Evolutionary conservation across 257 asterid genomes (phyloP).

Genomic region (Vinca minor): DNA sequence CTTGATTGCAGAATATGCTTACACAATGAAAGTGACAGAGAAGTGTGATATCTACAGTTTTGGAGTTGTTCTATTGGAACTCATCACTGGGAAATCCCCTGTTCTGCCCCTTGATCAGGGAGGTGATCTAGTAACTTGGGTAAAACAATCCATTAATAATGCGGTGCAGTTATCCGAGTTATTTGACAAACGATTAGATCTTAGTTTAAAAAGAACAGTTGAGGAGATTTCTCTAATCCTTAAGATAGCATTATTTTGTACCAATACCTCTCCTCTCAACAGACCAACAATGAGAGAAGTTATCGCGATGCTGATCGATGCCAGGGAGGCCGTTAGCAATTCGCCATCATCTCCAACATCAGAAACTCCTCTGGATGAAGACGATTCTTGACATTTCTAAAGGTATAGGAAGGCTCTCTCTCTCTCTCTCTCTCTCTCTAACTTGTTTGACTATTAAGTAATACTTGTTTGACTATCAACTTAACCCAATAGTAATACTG

Average conservation of each 20-base stretch:
- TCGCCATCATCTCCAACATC: slow-evolving; percentile 55
- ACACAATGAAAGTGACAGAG: slow-evolving; percentile 92
- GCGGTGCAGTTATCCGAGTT: slow-evolving; percentile 32
- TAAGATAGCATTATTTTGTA: slow-evolving; percentile 73
- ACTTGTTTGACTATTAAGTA: too few species aligned
- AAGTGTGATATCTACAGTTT: slow-evolving; percentile 80
- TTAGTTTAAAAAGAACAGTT: slow-evolving; percentile 33
- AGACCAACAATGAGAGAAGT: slow-evolving; percentile 86
- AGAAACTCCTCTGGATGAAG: slow-evolving; percentile 55
- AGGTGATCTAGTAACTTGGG: slow-evolving; percentile 73
- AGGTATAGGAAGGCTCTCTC: slow-evolving; percentile 18
- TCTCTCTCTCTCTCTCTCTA: background rate
- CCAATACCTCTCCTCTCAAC: slow-evolving; percentile 62
- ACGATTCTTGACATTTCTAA: slow-evolving; percentile 20
- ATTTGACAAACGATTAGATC: slow-evolving; percentile 59
- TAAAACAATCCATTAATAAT: slow-evolving; percentile 46
- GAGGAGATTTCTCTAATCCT: slow-evolving; percentile 74
- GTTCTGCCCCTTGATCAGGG: slow-evolving; percentile 82
- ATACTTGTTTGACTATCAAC: too few species aligned
- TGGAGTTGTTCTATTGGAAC: slow-evolving; percentile 72
- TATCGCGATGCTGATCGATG: slow-evolving; percentile 59
- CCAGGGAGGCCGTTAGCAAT: slow-evolving; percentile 37
- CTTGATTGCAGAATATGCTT: slow-evolving; percentile 73
- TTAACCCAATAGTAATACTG: too few species aligned
- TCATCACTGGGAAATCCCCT: slow-evolving; percentile 70